Percentiles rank a stretch among this genome's conserved stretches.
phyloP scores from a whole-genome alignment of 495 filamentous ascomycete genomes.

The Cercophora scortea region DNA sequence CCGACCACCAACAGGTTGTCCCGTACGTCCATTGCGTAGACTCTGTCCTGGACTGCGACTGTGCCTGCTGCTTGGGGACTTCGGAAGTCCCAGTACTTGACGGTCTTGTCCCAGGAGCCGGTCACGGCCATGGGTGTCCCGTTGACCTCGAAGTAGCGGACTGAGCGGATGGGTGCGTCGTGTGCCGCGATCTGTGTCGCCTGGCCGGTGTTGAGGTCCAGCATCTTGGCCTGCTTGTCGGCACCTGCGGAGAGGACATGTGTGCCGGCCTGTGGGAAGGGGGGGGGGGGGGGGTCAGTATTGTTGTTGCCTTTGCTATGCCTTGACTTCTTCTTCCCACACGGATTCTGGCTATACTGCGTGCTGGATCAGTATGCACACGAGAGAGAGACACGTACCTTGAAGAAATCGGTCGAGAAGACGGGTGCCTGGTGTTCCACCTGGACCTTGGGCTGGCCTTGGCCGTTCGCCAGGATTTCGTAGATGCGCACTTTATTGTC shows the following conservation, averaged over 20 bases:
- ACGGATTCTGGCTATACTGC: background rate
- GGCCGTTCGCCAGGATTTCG: constrained; percentile 63
- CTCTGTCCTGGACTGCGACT: constrained; percentile 66
- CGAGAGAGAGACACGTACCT: constrained; percentile 43
- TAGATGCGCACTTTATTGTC: constrained; percentile 90
- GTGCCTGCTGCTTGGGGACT: constrained; percentile 50
- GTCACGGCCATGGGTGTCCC: constrained; percentile 66
- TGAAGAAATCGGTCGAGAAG: constrained; percentile 70
- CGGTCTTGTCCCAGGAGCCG: constrained; percentile 90
- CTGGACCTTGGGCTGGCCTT: constrained; percentile 61
- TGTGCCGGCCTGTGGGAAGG: constrained; percentile 38
- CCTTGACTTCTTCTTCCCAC: no score
- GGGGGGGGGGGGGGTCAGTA: background rate
- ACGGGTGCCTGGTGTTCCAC: constrained; percentile 70
- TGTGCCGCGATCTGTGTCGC: constrained; percentile 62
- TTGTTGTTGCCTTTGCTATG: background rate
- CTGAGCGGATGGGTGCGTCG: constrained; percentile 70
- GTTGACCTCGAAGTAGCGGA: constrained; percentile 63
- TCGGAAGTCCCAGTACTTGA: constrained; percentile 94
- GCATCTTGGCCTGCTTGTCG: constrained; percentile 73
- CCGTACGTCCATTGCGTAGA: constrained; percentile 85
- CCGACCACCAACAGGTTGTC: constrained; percentile 79
- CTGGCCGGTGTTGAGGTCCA: constrained; percentile 58
- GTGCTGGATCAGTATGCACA: background rate
- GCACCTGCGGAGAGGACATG: constrained; percentile 79